Evolutionary conservation across 2,329 filamentous ascomycete species (phyloP).

Genomic region (Sordariomycetes sp.): DNA sequence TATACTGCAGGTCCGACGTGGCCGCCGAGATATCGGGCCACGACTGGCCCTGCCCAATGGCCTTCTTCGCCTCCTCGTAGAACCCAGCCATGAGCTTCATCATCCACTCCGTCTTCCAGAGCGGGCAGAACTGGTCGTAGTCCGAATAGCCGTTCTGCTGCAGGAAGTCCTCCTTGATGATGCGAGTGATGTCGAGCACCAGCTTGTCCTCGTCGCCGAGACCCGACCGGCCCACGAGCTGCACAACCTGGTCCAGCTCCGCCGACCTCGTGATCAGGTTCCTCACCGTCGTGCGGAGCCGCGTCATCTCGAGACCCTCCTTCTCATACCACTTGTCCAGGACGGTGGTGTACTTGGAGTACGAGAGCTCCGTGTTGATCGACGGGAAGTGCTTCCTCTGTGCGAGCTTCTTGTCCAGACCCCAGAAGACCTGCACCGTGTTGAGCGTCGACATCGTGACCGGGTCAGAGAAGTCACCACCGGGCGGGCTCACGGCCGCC

Average conservation of each 20-base stretch:
- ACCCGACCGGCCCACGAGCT: conserved; percentile 94
- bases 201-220: conserved; percentile 97
- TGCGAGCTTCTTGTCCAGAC: conserved; percentile 97
- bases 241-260: conserved; percentile 95
- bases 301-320: conserved; percentile 86
- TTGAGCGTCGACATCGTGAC: conserved; percentile 86
- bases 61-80: conserved; percentile 96
- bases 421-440: conserved; percentile 99
- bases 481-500: conserved; percentile 89
- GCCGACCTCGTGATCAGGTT: conserved; percentile 90
- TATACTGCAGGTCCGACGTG: conserved; percentile 72
- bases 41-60: conserved; percentile 75
- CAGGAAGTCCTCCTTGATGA: conserved; percentile 97
- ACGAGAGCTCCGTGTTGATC: conserved; percentile 87
- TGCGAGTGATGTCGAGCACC: conserved; percentile 76
- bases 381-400: conserved; percentile 99
- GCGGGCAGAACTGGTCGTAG: conserved; percentile 97
- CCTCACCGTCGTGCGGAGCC: conserved; percentile 83
- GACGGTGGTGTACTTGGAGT: conserved; percentile 87
- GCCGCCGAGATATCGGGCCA: conserved; percentile 91
- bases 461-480: conserved; percentile 98
- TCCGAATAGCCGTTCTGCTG: conserved; percentile 99
- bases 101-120: conserved; percentile 99
- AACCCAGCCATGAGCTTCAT: conserved; percentile 99
- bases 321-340: conserved; percentile 94